These are phyloP conservation scores for Phytophthora cactorum DNA, from an alignment of 352 stramenopile genomes.

Conservation along the genomic window DNA sequence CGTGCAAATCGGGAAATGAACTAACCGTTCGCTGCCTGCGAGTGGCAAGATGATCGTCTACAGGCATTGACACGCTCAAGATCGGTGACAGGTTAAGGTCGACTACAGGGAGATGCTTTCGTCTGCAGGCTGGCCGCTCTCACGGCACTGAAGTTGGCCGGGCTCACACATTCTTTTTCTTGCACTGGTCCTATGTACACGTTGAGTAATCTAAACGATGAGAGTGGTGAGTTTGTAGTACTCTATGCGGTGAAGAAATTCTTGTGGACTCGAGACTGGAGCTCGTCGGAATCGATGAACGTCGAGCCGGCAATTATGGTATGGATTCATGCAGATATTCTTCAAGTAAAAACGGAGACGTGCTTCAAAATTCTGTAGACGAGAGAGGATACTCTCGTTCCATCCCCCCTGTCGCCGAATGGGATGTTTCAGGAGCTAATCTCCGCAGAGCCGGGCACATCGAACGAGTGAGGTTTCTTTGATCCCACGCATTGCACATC, in stretches of 20 bases:
- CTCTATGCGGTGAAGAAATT: conserved; percentile 5
- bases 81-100: not conserved
- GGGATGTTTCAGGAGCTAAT: no score
- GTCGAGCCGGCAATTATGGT: not conserved
- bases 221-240: not conserved
- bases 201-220: conserved; percentile 7
- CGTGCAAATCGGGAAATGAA: conserved; percentile 32
- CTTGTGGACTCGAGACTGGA: conserved; percentile 1
- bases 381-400: no score
- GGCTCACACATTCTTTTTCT: conserved; percentile 21
- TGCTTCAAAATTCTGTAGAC: conserved; percentile 17
- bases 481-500: conserved; percentile 38
- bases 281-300: not conserved
- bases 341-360: not conserved
- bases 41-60: conserved; percentile 24
- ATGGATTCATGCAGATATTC: no score
- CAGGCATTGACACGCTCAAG: not conserved
- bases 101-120: conserved; percentile 1
- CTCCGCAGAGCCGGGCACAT: conserved; percentile 23
- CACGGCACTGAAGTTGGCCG: conserved; percentile 17
- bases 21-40: not conserved
- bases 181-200: not conserved
- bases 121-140: conserved; percentile 18
- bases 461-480: conserved; percentile 9
- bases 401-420: conserved; percentile 21